phyloP scores from a whole-genome alignment of 352 stramenopile genomes.

The Globisporangium iwayamae region DNA sequence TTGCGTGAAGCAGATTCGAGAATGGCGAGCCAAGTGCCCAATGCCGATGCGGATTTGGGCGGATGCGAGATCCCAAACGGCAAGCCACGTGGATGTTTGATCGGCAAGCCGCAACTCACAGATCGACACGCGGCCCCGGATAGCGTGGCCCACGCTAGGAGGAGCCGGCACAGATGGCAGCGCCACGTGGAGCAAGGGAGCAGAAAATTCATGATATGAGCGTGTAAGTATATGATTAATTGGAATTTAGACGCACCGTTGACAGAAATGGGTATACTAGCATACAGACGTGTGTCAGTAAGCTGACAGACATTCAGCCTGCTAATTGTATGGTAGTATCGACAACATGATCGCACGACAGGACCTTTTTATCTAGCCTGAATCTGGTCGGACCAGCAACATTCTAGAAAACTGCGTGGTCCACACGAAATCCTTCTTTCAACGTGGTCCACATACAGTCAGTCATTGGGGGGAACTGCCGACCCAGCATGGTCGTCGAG shows the following conservation, averaged over 20 bases:
- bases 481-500: too few relatives aligned
- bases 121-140: constrained; percentile 4
- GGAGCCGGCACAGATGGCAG: too few relatives aligned
- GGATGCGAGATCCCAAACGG: background rate
- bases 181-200: constrained; percentile 1
- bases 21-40: constrained; percentile 4
- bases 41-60: background rate
- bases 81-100: constrained; percentile 9
- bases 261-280: too few relatives aligned
- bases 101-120: background rate
- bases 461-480: background rate
- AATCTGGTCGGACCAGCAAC: background rate
- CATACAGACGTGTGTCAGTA: too few relatives aligned
- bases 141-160: constrained; percentile 6
- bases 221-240: background rate
- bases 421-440: background rate
- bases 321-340: background rate
- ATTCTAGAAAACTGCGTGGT: constrained; percentile 8
- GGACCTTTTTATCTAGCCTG: too few relatives aligned
- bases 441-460: too few relatives aligned
- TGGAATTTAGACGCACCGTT: too few relatives aligned
- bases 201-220: background rate
- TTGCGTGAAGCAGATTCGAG: constrained; percentile 8
- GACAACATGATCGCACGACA: background rate
- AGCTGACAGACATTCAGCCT: background rate